These are phyloP conservation scores for Rutstroemia sp. DNA, from an alignment of 2,329 filamentous ascomycete species.

Conservation along the genomic window DNA sequence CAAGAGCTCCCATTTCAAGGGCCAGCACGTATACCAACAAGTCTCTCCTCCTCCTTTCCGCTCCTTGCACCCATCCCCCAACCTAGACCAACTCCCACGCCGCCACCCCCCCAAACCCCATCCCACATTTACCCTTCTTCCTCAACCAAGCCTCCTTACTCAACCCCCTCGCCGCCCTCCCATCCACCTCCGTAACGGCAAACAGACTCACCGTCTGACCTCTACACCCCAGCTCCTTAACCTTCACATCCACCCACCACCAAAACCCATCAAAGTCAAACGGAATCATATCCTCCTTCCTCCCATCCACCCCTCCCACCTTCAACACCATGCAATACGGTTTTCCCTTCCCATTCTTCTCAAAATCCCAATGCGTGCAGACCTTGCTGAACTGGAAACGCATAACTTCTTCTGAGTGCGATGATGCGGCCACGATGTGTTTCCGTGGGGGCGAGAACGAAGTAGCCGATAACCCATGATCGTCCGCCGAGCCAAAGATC, in stretches of 20 bases:
- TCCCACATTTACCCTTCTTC: slow-evolving; percentile 26
- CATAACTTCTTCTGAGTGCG: slow-evolving; percentile 47
- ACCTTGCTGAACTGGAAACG: slow-evolving; percentile 75
- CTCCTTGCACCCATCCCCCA: neutral
- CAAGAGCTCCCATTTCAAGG: too few relatives aligned
- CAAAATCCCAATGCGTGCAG: slow-evolving; percentile 78
- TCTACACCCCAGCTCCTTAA: slow-evolving; percentile 56
- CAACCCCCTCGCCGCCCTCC: slow-evolving; percentile 28
- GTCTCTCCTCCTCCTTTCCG: neutral
- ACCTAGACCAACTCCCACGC: slow-evolving; percentile 26
- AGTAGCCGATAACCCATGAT: slow-evolving; percentile 45
- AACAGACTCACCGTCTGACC: slow-evolving; percentile 62
- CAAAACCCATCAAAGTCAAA: slow-evolving; percentile 72
- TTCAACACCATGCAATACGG: slow-evolving; percentile 64
- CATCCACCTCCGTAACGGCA: slow-evolving; percentile 45
- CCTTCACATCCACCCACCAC: slow-evolving; percentile 73
- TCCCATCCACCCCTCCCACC: slow-evolving; percentile 58
- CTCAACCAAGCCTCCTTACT: slow-evolving; percentile 22
- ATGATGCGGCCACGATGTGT: slow-evolving; percentile 46
- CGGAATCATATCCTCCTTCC: slow-evolving; percentile 59
- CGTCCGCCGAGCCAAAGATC: slow-evolving; percentile 38
- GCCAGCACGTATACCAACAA: too few relatives aligned
- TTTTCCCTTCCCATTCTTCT: slow-evolving; percentile 56
- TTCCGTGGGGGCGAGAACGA: slow-evolving; percentile 55
- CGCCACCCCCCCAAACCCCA: slow-evolving; percentile 26